phyloP scores from a whole-genome alignment of 2,329 filamentous ascomycete species.

The Aspergillus aculeatinus region DNA sequence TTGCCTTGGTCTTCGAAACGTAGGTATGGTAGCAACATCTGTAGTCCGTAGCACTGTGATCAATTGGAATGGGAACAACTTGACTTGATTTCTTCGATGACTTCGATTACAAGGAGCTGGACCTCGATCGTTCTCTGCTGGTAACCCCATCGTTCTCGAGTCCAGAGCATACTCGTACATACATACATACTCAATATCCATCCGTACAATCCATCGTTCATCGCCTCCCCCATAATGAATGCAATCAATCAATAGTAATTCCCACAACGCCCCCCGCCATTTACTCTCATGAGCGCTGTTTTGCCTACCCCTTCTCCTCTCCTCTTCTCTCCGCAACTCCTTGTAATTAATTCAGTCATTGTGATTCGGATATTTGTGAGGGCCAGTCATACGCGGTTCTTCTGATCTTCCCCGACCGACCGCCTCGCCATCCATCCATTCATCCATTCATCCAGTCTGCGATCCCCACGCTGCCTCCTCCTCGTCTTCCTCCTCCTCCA shows the following conservation, averaged over 20 bases:
- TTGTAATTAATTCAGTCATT: neutral
- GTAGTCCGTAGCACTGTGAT: no score
- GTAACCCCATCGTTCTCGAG: neutral
- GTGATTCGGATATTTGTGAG: neutral
- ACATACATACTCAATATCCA: neutral
- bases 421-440: conserved; percentile 24
- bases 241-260: neutral
- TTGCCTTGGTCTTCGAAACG: neutral
- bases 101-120: neutral
- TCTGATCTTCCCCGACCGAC: conserved; percentile 23
- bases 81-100: neutral
- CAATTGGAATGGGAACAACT: no score
- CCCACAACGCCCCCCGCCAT: neutral
- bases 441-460: conserved; percentile 27
- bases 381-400: conserved; percentile 3
- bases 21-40: no score
- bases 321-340: neutral
- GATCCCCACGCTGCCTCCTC: conserved; percentile 16
- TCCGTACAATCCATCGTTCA: neutral
- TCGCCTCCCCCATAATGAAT: neutral
- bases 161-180: neutral
- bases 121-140: neutral
- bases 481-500: conserved; percentile 8
- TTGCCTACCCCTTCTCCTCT: neutral
- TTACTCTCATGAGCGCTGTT: neutral